These are phyloP conservation scores for Agaricus bisporus DNA, from an alignment of 768 basidiomycete genomes.

Conservation along the genomic window DNA sequence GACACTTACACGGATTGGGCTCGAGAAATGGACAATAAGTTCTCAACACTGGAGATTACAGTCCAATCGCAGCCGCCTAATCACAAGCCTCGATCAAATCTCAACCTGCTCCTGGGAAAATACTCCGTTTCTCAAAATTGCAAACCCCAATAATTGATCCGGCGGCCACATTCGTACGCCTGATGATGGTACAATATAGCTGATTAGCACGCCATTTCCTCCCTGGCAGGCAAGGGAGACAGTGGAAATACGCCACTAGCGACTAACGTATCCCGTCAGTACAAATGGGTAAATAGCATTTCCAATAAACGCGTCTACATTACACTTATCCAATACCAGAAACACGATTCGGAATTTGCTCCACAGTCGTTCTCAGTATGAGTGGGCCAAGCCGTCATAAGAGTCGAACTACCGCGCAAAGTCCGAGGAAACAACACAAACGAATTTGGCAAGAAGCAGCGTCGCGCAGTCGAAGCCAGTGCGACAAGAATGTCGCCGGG, in stretches of 20 bases:
- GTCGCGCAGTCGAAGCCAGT: not conserved
- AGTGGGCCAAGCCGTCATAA: not conserved
- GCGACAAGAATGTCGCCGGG: not conserved
- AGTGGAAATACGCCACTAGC: too few relatives aligned
- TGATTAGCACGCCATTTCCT: too few relatives aligned
- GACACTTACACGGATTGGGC: too few relatives aligned
- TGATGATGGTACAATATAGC: too few relatives aligned
- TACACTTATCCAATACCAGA: constrained; percentile 2
- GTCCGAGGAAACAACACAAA: not conserved
- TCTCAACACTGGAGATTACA: too few relatives aligned
- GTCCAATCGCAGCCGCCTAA: too few relatives aligned
- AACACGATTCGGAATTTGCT: constrained; percentile 4
- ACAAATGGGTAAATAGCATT: not conserved
- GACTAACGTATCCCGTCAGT: not conserved
- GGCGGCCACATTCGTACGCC: not conserved
- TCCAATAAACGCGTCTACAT: not conserved
- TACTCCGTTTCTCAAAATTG: not conserved
- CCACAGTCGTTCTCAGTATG: not conserved
- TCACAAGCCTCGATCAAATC: not conserved
- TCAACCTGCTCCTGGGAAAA: not conserved
- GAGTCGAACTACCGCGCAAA: constrained; percentile 3
- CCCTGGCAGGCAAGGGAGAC: too few relatives aligned
- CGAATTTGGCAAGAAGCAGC: not conserved
- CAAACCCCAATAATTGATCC: not conserved
- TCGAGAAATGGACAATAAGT: too few relatives aligned